These are phyloP conservation scores for Epichloe bromicola DNA, from an alignment of 2,329 filamentous ascomycete genomes.

Conservation along the genomic window DNA sequence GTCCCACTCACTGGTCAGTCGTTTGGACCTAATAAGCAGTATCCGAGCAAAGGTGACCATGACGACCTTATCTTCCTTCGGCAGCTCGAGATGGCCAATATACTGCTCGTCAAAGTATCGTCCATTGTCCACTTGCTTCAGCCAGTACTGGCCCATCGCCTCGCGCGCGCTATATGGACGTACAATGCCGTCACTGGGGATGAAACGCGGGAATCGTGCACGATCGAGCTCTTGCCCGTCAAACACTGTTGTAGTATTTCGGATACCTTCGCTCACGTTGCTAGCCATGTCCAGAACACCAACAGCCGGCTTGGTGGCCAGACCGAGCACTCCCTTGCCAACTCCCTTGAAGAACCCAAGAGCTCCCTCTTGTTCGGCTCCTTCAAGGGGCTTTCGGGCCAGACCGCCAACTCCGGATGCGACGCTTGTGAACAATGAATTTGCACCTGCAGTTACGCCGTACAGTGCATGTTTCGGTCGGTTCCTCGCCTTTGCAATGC, in stretches of 20 bases:
- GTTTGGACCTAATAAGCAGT: conserved; percentile 77
- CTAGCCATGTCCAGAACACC: conserved; percentile 94
- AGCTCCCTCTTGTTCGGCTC: conserved; percentile 88
- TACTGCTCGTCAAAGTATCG: conserved; percentile 97
- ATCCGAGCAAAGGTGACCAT: conserved; percentile 84
- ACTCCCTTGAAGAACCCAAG: conserved; percentile 95
- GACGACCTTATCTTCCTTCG: conserved; percentile 74
- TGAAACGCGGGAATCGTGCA: conserved; percentile 84
- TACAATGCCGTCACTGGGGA: conserved; percentile 84
- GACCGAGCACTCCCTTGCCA: conserved; percentile 81
- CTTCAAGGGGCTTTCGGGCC: conserved; percentile 85
- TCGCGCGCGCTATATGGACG: conserved; percentile 90
- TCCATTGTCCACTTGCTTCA: conserved; percentile 95
- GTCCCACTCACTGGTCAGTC: conserved; percentile 86
- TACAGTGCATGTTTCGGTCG: conserved; percentile 94
- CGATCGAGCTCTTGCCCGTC: conserved; percentile 90
- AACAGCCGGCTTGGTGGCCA: conserved; percentile 95
- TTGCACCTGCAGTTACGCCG: conserved; percentile 88
- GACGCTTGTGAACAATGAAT: conserved; percentile 83
- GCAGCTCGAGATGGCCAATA: conserved; percentile 88
- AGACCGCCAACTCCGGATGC: conserved; percentile 89
- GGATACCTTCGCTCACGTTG: conserved; percentile 92
- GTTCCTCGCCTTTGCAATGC: conserved; percentile 87
- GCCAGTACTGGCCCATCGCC: conserved; percentile 93
- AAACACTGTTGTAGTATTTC: conserved; percentile 97